Evolutionary conservation across 805 yeast species (phyloP).

Genomic region (Ogataea haglerorum): DNA sequence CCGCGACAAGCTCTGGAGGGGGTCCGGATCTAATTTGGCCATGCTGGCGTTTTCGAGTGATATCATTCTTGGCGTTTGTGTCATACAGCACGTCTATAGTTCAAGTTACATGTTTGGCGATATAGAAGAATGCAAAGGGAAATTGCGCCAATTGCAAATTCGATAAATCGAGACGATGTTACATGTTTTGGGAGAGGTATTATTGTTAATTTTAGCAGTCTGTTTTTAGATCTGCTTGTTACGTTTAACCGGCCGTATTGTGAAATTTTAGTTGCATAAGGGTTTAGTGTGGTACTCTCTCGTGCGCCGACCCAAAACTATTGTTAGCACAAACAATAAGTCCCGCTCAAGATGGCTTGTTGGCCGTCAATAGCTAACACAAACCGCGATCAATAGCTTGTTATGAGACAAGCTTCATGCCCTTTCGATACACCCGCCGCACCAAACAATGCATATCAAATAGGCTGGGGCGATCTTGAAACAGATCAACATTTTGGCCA

Average conservation of each 20-base stretch:
- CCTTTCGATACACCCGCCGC: neutral
- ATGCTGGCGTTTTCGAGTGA: neutral
- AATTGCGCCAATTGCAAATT: neutral
- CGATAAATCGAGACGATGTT: neutral
- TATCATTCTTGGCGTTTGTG: neutral
- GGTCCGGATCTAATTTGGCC: neutral
- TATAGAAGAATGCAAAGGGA: neutral
- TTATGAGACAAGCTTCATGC: neutral
- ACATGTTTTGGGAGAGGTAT: neutral
- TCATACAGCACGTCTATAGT: neutral
- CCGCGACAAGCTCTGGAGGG: neutral
- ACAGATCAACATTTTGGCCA: neutral
- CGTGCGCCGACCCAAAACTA: neutral
- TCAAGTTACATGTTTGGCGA: neutral
- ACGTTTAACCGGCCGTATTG: neutral
- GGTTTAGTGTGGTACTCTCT: neutral
- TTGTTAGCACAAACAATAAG: neutral
- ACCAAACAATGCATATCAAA: neutral
- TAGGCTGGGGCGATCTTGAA: neutral
- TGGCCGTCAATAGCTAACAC: neutral
- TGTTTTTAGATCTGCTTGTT: slow-evolving; percentile 1
- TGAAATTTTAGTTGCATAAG: slow-evolving; percentile 4
- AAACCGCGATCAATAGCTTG: neutral
- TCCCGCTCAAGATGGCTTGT: neutral
- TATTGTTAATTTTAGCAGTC: neutral